Conservation (phyloP, 139 green algal genomes). For the Volvox africanus region DNA sequence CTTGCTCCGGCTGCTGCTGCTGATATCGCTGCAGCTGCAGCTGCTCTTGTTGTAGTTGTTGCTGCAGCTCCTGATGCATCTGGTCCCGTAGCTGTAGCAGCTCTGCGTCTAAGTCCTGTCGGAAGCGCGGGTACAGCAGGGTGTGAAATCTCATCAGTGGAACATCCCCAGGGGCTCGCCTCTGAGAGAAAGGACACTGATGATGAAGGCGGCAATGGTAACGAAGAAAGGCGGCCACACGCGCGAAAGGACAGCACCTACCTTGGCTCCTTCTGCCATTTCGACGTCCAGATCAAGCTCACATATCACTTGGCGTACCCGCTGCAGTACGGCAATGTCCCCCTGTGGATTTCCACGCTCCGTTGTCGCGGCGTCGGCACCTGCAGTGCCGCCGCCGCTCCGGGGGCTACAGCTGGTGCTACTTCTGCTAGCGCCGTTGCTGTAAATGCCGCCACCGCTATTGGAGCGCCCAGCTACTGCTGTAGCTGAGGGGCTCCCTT, state of each 20-base stretch:
- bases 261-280: background rate
- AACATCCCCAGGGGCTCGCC: too few species aligned
- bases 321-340: background rate
- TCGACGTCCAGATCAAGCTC: conserved; percentile 16
- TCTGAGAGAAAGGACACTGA: background rate
- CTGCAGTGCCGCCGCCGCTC: too few species aligned
- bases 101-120: conserved; percentile 14
- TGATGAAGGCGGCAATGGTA: background rate
- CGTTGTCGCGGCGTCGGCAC: too few species aligned
- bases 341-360: too few species aligned
- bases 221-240: too few species aligned
- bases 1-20: background rate
- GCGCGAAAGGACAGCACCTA: background rate
- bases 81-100: conserved; percentile 18
- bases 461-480: too few species aligned
- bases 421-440: background rate
- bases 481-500: too few species aligned
- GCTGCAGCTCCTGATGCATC: background rate
- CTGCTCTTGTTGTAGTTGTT: background rate
- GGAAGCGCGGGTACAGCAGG: background rate
- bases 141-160: background rate
- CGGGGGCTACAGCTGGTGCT: too few species aligned
- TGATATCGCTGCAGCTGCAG: background rate
- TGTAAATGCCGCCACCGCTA: background rate
- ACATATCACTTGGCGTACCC: background rate